Evolutionary conservation across 2,329 filamentous ascomycete genomes (phyloP), one percentile per base, ranked within the genome.

Genomic region (Beauveria medogensis): DNA sequence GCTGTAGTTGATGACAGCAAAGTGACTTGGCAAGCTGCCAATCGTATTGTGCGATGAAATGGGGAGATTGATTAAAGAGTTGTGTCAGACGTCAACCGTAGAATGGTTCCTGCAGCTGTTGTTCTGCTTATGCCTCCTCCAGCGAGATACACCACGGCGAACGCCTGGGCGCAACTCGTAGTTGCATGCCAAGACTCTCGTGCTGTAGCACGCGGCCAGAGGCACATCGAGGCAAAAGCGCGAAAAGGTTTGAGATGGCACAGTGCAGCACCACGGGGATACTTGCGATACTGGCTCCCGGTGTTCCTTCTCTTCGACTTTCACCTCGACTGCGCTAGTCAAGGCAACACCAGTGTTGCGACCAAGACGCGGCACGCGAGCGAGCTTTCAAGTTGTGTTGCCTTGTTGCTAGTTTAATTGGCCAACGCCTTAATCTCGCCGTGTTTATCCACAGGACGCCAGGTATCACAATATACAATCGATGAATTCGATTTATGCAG

Each of bases 401-500:
- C 43, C 30, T 43, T 48, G 43, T 50, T 55, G 58, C 58, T 60
- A 60, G 47, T 56, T 61, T 61, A 61, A 57, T 57, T 61, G 60
- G 54, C 53, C 46, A 61, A 53, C 53, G 47, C 54, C 41, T 61
- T 57, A 52, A 40, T 58, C 47, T 47, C 57, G 53, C 20, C 48
- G 53, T 61, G 60, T 40, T 61, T 61, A 61, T 58, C 60, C 60
- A 61, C 53, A 57, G 10, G 26, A 57, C 12, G 47, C 47, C 53
- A 58, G 53, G 18, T 40, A 52, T 61, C 60, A 61, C 60, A 61
- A 58, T 61, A 58, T 61, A 61, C 60, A 61, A 46, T 57, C 60
- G 60, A 53, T 28, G 24, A 60, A n/a, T 59, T 59, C 51, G 50
- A 56, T 55, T 55, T 62, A 62, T 47, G 34, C 44, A 55, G 26